Base-by-base conservation (phyloP, 257 asterid genomes). In the Penstemon davidsonii region DNA sequence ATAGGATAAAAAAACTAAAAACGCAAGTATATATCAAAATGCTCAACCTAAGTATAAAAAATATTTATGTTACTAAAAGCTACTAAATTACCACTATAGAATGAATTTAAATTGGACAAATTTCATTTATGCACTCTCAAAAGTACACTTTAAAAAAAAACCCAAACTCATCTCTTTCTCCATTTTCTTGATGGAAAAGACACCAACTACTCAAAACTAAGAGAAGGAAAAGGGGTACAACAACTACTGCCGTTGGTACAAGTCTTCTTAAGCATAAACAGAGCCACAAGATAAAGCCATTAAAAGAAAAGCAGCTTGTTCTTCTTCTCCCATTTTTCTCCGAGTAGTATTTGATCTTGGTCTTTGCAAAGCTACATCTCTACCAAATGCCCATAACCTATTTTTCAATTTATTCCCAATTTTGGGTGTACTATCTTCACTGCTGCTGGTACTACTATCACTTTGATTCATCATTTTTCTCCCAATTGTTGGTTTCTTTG, bases 251-350 rank as follows among this genome's bases (percentile, higher is more conserved):
- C 40, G n/a, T 18, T 3, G 12, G 79, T 76, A 66, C 83, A 79
- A 69, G 53, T 39, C 60, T 54, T 25, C 33, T 85, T 25, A 90
- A 41, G 96, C 95, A 73, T 86, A 90, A 66, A 91, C 97, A 43
- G 96, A 84, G 60, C 97, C 95, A 82, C 92, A 88, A 0, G 99
- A 90, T 38, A 93, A 56, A 47, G 95, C 90, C 96, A 93, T 93
- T 49, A 93, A 77, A 10, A 93, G 90, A 58, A 84, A 79, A 0
- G 97, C 99, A 9, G 97, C 97, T 79, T 82, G 93, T 42, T 93
- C 99, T 46, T 75, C 99, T 59, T 93, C 99, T 1, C 96, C 96
- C 64, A 87, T 55, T 75, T 88, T 88, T 66, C 88, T 82, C 67
- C 96, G 78, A 11, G 75, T 67, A 0, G 85, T 81, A 55, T 79